These are phyloP conservation scores for Podaxis mareebaensis DNA, from an alignment of 768 basidiomycete species.

Conservation along the genomic window DNA sequence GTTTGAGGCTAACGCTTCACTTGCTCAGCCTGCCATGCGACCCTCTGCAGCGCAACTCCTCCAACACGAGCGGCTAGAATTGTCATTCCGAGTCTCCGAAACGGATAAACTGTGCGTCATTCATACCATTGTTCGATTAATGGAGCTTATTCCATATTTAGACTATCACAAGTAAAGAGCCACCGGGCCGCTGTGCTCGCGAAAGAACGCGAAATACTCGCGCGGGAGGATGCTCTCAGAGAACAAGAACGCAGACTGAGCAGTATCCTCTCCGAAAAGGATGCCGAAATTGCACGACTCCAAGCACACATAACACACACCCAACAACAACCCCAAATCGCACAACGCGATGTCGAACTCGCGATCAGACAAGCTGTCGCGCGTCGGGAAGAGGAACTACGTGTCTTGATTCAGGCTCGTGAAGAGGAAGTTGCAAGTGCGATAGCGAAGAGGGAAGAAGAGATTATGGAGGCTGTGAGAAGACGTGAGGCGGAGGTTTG, in stretches of 20 bases:
- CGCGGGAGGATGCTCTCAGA: constrained; percentile 53
- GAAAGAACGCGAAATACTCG: constrained; percentile 64
- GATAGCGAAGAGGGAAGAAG: constrained; percentile 67
- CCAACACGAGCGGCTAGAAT: constrained; percentile 74
- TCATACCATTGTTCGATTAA: neutral
- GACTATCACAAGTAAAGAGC: constrained; percentile 63
- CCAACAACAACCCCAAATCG: constrained; percentile 29
- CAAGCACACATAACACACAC: constrained; percentile 46
- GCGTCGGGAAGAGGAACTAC: constrained; percentile 68
- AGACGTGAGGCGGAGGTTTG: constrained; percentile 63
- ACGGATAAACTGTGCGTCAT: constrained; percentile 73
- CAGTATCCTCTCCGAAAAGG: constrained; percentile 52
- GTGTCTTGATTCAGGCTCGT: constrained; percentile 60
- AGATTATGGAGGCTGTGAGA: constrained; percentile 68
- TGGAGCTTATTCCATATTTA: constrained; percentile 25
- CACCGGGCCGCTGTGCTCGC: constrained; percentile 57
- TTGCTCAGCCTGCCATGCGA: constrained; percentile 75
- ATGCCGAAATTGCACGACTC: constrained; percentile 55
- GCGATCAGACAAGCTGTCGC: constrained; percentile 59
- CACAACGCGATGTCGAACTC: constrained; percentile 41
- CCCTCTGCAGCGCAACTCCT: constrained; percentile 81
- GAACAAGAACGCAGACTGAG: constrained; percentile 58
- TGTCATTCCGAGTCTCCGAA: constrained; percentile 71
- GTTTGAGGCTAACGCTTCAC: neutral
- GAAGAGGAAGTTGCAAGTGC: constrained; percentile 70